phyloP scores from a whole-genome alignment of 805 yeast genomes.

The Pichia membranifaciens region DNA sequence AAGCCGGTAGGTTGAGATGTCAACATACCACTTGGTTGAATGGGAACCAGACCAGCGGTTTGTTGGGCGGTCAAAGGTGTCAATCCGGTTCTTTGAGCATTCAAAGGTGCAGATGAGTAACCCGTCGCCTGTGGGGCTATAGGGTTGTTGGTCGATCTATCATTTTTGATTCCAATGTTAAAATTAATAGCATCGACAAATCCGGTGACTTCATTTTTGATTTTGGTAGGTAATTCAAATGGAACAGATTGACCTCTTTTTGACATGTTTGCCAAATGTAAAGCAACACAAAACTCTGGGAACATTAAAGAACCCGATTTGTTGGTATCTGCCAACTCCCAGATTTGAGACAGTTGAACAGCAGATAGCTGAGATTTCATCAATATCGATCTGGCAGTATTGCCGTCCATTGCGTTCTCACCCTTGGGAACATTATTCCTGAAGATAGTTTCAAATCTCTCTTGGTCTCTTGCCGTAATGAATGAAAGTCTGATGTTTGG shows the following conservation, averaged over 20 bases:
- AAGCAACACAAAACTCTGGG: slow-evolving; percentile 91
- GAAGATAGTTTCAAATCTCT: slow-evolving; percentile 78
- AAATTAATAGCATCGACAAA: slow-evolving; percentile 87
- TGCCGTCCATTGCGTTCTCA: slow-evolving; percentile 65
- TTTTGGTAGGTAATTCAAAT: slow-evolving; percentile 57
- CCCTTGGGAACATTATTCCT: slow-evolving; percentile 68
- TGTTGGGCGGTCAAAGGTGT: slow-evolving; percentile 31
- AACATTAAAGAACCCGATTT: slow-evolving; percentile 79
- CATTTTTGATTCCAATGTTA: slow-evolving; percentile 48
- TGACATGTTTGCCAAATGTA: slow-evolving; percentile 77
- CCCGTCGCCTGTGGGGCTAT: slow-evolving; percentile 27
- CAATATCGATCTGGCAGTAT: slow-evolving; percentile 71
- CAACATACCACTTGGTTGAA: slow-evolving; percentile 47
- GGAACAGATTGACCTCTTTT: slow-evolving; percentile 79
- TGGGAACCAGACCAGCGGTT: slow-evolving; percentile 26
- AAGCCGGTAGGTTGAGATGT: slow-evolving; percentile 37
- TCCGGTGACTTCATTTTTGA: slow-evolving; percentile 78
- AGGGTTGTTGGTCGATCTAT: slow-evolving; percentile 8
- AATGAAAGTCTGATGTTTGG: slow-evolving; percentile 79
- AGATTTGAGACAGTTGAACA: slow-evolving; percentile 70
- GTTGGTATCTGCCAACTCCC: slow-evolving; percentile 88
- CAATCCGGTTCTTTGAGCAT: slow-evolving; percentile 48
- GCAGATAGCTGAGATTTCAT: slow-evolving; percentile 76
- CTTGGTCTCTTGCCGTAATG: slow-evolving; percentile 79
- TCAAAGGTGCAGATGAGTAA: slow-evolving; percentile 1